Evolutionary conservation across 2,329 filamentous ascomycete species (phyloP).

Genomic region (Aspergillus quadrilineatus): DNA sequence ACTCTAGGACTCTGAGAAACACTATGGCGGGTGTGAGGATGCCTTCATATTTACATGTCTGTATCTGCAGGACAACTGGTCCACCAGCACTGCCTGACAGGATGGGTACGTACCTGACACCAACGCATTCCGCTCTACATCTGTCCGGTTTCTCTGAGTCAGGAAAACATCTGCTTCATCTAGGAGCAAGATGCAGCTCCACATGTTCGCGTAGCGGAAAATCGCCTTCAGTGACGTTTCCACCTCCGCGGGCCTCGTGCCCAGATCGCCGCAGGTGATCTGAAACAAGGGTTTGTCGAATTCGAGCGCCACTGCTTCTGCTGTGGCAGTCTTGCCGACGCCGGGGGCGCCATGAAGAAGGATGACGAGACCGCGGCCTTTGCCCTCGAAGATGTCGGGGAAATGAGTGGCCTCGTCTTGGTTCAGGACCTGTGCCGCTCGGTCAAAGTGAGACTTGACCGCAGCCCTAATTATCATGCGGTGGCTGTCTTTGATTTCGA

Average conservation of each 20-base stretch:
- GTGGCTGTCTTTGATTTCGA: no score
- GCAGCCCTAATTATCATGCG: no score
- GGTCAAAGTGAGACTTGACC: not conserved
- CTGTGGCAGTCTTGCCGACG: not conserved
- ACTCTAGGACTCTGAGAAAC: slow-evolving; percentile 50
- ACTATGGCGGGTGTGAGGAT: slow-evolving; percentile 26
- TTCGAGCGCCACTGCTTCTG: not conserved
- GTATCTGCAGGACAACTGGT: no score
- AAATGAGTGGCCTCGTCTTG: no score
- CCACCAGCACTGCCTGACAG: no score
- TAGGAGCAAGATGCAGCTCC: slow-evolving; percentile 44
- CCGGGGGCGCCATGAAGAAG: not conserved
- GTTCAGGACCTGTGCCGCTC: not conserved
- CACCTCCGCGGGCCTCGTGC: slow-evolving; percentile 33
- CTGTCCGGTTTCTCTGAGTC: slow-evolving; percentile 31
- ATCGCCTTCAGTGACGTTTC: slow-evolving; percentile 30
- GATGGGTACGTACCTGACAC: slow-evolving; percentile 32
- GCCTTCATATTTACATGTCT: no score
- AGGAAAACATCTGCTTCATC: slow-evolving; percentile 50
- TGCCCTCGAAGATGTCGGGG: not conserved
- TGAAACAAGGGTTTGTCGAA: not conserved
- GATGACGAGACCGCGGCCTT: not conserved
- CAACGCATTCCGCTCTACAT: slow-evolving; percentile 43
- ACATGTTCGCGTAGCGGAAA: slow-evolving; percentile 26
- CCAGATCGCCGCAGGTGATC: slow-evolving; percentile 40